Evolutionary conservation across 2,329 filamentous ascomycete species (phyloP), one percentile per base, ranked within the genome.

Genomic region (Scedosporium apiospermum): DNA sequence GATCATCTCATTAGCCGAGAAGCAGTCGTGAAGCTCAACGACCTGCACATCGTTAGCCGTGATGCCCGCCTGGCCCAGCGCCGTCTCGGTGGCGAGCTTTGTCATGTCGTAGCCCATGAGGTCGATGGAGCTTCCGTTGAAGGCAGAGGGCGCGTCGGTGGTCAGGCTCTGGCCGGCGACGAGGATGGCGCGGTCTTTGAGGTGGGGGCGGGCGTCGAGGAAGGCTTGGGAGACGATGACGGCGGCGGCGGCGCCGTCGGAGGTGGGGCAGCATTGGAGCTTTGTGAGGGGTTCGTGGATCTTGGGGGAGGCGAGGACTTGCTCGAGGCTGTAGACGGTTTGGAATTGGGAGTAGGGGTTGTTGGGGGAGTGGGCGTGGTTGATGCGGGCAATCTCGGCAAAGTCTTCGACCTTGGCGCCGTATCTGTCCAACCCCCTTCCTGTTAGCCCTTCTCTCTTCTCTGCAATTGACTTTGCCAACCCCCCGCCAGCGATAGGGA

Each of bases 281-380:
- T 97, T 98, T 64, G 95, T 98, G 63, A 98, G 82, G 16, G 93
- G 93, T 66, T 86, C 85, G 77, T 91, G 87, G 75, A 98, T 90
- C 82, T 86, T 89, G 64, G 90, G 80, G 0, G 90, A 78, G 44
- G 88, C 80, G 71, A 91, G 75, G 72, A 98, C 82, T 76, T 98
- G 88, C 38, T 96, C 90, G 49, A 88, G 85, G 0, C 89, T 90
- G 79, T 98, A 98, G 72, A 93, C 90, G 71, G 96, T 86, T 71
- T 88, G 89, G 82, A 99, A 98, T 76, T 98, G 93, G n/a, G 91
- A 93, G 81, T 99, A 99, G 9, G 93, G 93, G 80, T 98, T 98
- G 68, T 88, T 85, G 74, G 88, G 88, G 23, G 88, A 93, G 82
- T 99, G 95, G 66, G 87, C 87, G 76, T 98, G 93, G 80, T 96